Percentiles rank a stretch among this genome's conserved stretches.
Evolutionary conservation across 73 alveolate species (phyloP).

Genomic region (Paramecium pentaurelia): DNA sequence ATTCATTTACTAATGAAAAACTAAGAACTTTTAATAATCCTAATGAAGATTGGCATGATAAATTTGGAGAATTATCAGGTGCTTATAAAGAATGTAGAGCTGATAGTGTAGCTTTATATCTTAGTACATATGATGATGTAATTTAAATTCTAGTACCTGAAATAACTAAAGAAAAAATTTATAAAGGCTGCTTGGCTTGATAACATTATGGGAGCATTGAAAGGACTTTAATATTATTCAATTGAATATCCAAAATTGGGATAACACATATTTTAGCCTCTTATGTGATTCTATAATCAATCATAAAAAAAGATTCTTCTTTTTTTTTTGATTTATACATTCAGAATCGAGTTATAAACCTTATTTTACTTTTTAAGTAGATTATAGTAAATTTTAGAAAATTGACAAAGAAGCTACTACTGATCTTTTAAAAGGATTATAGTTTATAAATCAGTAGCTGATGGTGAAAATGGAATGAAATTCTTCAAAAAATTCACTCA

Average conservation of each 20-base stretch:
- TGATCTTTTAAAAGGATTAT: background rate
- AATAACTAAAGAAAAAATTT: conserved; percentile 45
- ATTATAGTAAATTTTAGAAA: conserved; percentile 65
- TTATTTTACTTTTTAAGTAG: conserved; percentile 64
- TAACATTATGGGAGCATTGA: conserved; percentile 63
- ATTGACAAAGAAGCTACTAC: conserved; percentile 67
- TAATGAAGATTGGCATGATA: conserved; percentile 89
- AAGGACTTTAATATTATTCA: conserved; percentile 69
- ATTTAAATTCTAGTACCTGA: conserved; percentile 59
- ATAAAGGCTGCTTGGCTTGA: conserved; percentile 74
- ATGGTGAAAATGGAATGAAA: too few species aligned
- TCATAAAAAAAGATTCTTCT: conserved; percentile 63
- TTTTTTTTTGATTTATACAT: conserved; percentile 39
- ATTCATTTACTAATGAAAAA: conserved; percentile 86
- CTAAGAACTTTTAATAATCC: conserved; percentile 75
- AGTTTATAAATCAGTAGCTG: too few species aligned
- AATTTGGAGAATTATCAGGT: conserved; percentile 81
- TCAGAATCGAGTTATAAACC: conserved; percentile 64
- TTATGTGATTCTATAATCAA: conserved; percentile 59
- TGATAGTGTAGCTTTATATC: conserved; percentile 50
- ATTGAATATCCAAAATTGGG: conserved; percentile 76
- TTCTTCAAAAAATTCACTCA: too few species aligned
- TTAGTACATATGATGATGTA: conserved; percentile 74
- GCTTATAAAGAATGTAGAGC: conserved; percentile 97
- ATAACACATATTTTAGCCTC: conserved; percentile 73